Percentiles rank a stretch among this genome's conserved stretches.
Evolutionary conservation across 176 grass and related monocot species (phyloP).

Genomic region (Saccharum officinarum): DNA sequence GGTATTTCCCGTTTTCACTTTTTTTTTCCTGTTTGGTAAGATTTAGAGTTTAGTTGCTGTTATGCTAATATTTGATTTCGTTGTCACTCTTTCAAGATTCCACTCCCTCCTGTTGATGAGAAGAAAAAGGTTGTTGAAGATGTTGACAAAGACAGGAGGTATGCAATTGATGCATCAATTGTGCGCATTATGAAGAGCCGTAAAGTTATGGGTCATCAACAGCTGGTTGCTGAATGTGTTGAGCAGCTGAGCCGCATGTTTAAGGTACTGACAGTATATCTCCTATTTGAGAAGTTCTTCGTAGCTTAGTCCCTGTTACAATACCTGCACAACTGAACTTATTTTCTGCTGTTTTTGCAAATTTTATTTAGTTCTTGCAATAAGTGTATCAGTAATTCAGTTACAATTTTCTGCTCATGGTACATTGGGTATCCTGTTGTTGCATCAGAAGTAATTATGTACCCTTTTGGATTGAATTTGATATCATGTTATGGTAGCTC

Average conservation of each 20-base stretch:
- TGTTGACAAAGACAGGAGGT: conserved; percentile 91
- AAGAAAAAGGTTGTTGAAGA: conserved; percentile 99
- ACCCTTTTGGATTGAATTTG: not conserved
- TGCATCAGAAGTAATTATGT: not conserved
- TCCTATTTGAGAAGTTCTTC: not conserved
- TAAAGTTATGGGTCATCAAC: conserved; percentile 86
- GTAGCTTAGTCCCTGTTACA: not conserved
- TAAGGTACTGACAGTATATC: conserved; percentile 49
- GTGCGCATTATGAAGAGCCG: conserved; percentile 98
- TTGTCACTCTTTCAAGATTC: conserved; percentile 47
- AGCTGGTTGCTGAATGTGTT: conserved; percentile 86
- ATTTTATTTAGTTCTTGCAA: not conserved
- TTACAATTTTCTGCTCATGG: not conserved
- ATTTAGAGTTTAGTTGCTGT: not conserved
- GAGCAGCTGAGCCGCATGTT: conserved; percentile 96
- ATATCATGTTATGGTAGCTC: not conserved
- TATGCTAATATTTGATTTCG: conserved; percentile 21
- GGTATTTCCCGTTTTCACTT: conserved; percentile 43
- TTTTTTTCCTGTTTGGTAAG: conserved; percentile 7
- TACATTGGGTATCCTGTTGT: not conserved
- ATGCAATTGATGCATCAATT: conserved; percentile 97
- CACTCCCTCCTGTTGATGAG: conserved; percentile 91
- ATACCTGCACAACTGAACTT: not conserved
- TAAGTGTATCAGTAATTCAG: not conserved
- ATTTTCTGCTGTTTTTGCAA: not conserved